phyloP scores from a whole-genome alignment of 208 protist species.

The Strigomonas galati region DNA sequence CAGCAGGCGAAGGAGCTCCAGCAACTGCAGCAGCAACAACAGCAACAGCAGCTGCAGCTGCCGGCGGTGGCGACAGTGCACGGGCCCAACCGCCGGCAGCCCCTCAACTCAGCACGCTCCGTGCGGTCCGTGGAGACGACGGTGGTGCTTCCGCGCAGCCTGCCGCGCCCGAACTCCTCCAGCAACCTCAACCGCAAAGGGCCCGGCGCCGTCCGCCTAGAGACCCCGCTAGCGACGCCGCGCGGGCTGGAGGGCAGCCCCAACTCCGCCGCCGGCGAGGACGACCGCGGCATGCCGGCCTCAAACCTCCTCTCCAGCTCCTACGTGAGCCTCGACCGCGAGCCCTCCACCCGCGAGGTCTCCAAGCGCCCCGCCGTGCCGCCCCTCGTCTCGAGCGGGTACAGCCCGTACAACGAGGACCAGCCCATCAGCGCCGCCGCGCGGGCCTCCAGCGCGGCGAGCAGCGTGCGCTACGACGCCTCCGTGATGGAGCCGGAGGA shows the following conservation, averaged over 20 bases:
- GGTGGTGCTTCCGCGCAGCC: no score
- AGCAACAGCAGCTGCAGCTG: neutral
- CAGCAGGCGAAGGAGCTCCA: neutral
- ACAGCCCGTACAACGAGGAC: conserved; percentile 20
- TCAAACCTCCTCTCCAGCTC: conserved; percentile 6
- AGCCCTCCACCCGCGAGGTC: neutral
- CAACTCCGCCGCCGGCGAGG: neutral
- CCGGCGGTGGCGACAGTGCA: neutral
- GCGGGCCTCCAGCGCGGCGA: conserved; percentile 6
- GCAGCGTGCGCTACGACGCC: neutral
- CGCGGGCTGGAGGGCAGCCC: neutral
- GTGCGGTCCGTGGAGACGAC: neutral
- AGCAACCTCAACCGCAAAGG: neutral
- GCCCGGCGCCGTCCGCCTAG: neutral
- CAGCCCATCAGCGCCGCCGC: conserved; percentile 16
- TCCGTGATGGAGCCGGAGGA: neutral
- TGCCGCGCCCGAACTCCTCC: neutral
- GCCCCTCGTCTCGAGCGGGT: conserved; percentile 11
- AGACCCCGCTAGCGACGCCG: neutral
- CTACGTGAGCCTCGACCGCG: conserved; percentile 12
- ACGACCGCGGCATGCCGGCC: no score
- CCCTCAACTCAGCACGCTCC: neutral
- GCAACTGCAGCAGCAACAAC: neutral
- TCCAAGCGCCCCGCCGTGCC: neutral
- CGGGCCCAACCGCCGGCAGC: neutral